Evolutionary conservation across 768 basidiomycete species (phyloP), one percentile per base, ranked within the genome.

Genomic region (Termitomyces bulborhizus): DNA sequence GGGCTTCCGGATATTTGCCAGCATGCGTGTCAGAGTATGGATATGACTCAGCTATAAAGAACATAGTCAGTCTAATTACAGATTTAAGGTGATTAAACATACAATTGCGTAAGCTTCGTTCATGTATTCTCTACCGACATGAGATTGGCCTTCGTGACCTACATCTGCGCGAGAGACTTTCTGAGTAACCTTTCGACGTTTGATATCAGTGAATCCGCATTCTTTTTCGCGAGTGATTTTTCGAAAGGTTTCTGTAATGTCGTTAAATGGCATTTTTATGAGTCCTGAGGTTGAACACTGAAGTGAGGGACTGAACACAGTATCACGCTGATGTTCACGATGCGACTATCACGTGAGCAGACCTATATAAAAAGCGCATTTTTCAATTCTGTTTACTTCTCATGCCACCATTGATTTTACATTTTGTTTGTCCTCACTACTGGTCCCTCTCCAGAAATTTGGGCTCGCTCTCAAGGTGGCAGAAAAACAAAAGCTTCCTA

Each of bases 21-120:
- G 79, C 80, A 95, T 86, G 45, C 79, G 80, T 27, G 79, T 80
- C 55, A 93, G 71, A 4, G 83, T 83, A 57, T 73, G 78, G 53
- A 92, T 86, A 60, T 90, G 88, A 59, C 81, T 83, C 27, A 93
- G 71, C 91, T 93, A 48, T 51, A 51, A 12, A 8, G 9, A 24
- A 46, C 24, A 6, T 26, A 13, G 29, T 58, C 39, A 53, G 46
- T 6, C 8, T 46, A 31, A 16, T 59, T 32, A 29, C 32, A 24
- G 32, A 43, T 7, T 42, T 18, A 41, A 26, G 24, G 6, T 13
- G 46, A 36, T 51, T 27, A 13, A 27, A 64, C 74, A 58, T 66
- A 80, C 91, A 59, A 93, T 81, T 41, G 76, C 79, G 65, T 91
- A 86, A 6, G 86, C 92, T 64, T 94, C 90, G 55, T 76, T 69